A percentile compares a stretch with the other conserved stretches of the same genome.
phyloP scores from a whole-genome alignment of 2,329 filamentous ascomycete genomes.

The Hypomyces perniciosus region DNA sequence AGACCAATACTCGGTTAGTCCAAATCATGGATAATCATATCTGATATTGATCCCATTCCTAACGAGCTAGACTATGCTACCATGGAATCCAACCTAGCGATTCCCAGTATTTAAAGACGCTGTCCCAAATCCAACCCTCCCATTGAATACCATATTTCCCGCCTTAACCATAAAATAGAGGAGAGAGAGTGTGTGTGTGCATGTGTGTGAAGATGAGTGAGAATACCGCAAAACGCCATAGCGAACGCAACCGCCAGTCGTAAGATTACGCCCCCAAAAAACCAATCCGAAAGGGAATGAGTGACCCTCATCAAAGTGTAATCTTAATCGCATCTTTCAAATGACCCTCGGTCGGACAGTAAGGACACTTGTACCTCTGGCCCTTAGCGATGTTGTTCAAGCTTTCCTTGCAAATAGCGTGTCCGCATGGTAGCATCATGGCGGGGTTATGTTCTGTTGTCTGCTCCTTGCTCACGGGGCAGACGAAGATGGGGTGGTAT shows the following conservation, averaged over 20 bases:
- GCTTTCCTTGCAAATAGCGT: slow-evolving; percentile 84
- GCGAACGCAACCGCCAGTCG: background rate
- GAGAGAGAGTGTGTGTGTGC: background rate
- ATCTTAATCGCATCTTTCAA: slow-evolving; percentile 71
- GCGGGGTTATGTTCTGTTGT: slow-evolving; percentile 88
- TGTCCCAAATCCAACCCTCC: too few species aligned
- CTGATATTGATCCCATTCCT: too few species aligned
- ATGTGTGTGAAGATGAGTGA: background rate
- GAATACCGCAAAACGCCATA: slow-evolving; percentile 1
- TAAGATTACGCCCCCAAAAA: background rate
- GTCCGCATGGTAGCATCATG: slow-evolving; percentile 94
- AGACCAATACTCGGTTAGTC: too few species aligned
- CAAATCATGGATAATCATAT: too few species aligned
- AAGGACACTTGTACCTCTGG: slow-evolving; percentile 85
- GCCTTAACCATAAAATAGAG: background rate
- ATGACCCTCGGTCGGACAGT: slow-evolving; percentile 81
- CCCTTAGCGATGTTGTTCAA: slow-evolving; percentile 75
- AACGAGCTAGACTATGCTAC: too few species aligned
- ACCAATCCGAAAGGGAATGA: background rate
- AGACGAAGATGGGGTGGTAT: slow-evolving; percentile 97
- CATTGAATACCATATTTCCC: too few species aligned
- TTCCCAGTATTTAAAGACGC: too few species aligned
- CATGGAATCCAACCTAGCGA: too few species aligned
- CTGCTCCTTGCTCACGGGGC: slow-evolving; percentile 94
- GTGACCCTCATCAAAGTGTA: slow-evolving; percentile 42